phyloP scores from a whole-genome alignment of 1,284 basidiomycete genomes.

The Ustilago vetiveriae region DNA sequence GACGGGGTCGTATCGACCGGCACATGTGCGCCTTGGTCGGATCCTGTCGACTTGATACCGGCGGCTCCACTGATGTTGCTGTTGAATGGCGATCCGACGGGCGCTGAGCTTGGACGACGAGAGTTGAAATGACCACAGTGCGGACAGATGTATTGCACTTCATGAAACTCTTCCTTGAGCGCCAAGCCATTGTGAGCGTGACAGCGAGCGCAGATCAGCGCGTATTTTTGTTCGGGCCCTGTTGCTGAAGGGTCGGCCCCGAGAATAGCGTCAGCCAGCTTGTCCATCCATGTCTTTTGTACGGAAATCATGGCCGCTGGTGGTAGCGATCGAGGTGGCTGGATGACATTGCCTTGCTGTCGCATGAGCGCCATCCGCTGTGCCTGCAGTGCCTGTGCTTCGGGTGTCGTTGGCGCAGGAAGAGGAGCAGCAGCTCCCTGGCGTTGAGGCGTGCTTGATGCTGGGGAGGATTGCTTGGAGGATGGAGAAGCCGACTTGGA shows the following conservation, averaged over 20 bases:
- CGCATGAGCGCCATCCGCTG: conserved; percentile 48
- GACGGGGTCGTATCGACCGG: conserved; percentile 24
- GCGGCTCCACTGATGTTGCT: conserved; percentile 1
- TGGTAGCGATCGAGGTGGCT: conserved; percentile 3
- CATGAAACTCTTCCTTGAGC: conserved; percentile 85
- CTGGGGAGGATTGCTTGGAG: conserved; percentile 9
- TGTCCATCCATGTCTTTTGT: conserved; percentile 65
- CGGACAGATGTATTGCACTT: conserved; percentile 81
- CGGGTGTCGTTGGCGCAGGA: conserved; percentile 17
- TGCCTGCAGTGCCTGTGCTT: conserved; percentile 33
- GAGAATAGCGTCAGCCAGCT: conserved; percentile 68
- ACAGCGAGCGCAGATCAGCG: conserved; percentile 91
- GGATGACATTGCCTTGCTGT: conserved; percentile 20
- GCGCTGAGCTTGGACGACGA: conserved; percentile 57
- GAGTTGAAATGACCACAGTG: conserved; percentile 80
- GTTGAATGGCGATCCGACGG: conserved; percentile 62
- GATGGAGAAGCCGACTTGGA: conserved; percentile 18
- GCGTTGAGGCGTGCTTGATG: conserved; percentile 13
- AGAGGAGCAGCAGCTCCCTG: not conserved
- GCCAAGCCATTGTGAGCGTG: conserved; percentile 94
- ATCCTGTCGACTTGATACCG: not conserved
- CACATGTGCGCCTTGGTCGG: not conserved
- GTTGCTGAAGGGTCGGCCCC: conserved; percentile 67
- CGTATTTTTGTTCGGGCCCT: conserved; percentile 73
- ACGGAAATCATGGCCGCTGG: conserved; percentile 3